These are phyloP conservation scores for Corymbia citriodora DNA, from an alignment of 441 rosid genomes.

Conservation along the genomic window DNA sequence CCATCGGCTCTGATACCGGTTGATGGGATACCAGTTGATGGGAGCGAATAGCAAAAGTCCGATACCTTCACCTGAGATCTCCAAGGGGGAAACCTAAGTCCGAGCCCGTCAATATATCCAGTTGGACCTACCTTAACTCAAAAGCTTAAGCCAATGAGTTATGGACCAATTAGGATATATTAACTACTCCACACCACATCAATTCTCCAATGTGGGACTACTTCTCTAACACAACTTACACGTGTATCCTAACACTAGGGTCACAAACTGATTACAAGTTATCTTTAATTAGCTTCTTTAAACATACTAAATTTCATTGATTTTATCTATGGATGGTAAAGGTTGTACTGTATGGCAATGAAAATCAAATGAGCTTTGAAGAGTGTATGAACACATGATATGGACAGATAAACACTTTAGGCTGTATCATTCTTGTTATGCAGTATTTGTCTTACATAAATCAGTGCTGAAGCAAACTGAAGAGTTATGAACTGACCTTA, in stretches of 20 bases:
- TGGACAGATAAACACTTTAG: neutral
- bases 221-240: too few species aligned
- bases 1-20: too few species aligned
- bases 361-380: neutral
- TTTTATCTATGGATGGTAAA: neutral
- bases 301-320: neutral
- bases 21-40: too few species aligned
- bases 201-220: too few species aligned
- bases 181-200: too few species aligned
- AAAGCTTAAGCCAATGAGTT: too few species aligned
- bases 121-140: too few species aligned
- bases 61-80: too few species aligned
- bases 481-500: neutral
- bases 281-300: neutral
- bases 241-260: neutral
- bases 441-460: neutral
- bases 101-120: too few species aligned
- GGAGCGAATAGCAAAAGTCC: too few species aligned
- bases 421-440: neutral
- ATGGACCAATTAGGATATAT: too few species aligned
- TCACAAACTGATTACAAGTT: neutral
- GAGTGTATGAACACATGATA: neutral
- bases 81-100: too few species aligned
- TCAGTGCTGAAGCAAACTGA: neutral
- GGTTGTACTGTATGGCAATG: neutral